Percentiles rank a stretch among this genome's conserved stretches.
Evolutionary conservation across 169 alveolate species (phyloP).

Genomic region (Cryptosporidium bovis): DNA sequence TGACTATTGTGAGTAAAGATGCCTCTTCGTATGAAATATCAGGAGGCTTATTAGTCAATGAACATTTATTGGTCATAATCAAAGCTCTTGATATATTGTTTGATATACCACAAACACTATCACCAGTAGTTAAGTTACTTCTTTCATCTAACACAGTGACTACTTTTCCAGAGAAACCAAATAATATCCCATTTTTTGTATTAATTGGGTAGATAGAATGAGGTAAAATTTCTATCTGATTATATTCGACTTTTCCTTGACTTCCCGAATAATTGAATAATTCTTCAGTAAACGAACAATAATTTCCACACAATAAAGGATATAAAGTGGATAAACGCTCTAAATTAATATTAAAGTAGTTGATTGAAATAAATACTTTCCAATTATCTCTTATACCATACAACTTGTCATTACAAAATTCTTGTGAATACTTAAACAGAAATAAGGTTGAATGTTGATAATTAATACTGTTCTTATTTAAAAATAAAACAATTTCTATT

Average conservation of each 20-base stretch:
- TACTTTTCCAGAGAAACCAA: constrained; percentile 46
- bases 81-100: constrained; percentile 4
- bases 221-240: neutral
- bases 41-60: constrained; percentile 7
- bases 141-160: constrained; percentile 1
- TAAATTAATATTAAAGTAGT: constrained; percentile 7
- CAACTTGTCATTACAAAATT: neutral
- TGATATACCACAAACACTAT: constrained; percentile 16
- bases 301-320: neutral
- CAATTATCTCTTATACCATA: constrained; percentile 16
- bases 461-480: neutral
- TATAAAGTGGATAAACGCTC: too few relatives aligned
- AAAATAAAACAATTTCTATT: neutral
- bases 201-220: too few relatives aligned
- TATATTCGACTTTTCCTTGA: neutral
- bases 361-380: constrained; percentile 14
- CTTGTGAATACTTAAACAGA: neutral
- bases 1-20: neutral
- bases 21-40: constrained; percentile 48
- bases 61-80: neutral
- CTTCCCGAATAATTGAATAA: neutral
- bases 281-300: neutral
- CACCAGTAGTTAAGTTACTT: constrained; percentile 23
- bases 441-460: neutral
- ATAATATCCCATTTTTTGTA: constrained; percentile 7